Evolutionary conservation across 805 yeast species (phyloP), one percentile per base, ranked within the genome.

Genomic region (Candida takata): DNA sequence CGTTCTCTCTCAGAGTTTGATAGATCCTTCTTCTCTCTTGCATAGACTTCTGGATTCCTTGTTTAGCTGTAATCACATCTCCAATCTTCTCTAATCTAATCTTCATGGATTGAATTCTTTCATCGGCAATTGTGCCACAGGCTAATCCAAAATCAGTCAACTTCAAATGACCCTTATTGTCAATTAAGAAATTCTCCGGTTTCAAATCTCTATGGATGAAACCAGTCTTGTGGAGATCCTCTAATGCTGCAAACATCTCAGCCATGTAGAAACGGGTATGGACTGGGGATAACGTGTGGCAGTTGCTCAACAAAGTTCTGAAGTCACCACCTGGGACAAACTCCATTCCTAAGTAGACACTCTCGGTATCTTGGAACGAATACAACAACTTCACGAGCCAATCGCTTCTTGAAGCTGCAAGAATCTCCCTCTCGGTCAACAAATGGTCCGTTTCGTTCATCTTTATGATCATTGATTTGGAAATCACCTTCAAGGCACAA

Each of bases 291-390:
- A 92, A 66, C 39, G 83, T 84, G 24, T 95, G 95, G 6, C 97
- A 90, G 57, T 88, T 90, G 59, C 87, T 88, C 45, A 92, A 72
- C 41, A 92, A 64, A 1, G 98, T 92, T 55, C 99, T 79, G 66
- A 85, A 92, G 57, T 92, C 99, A 36, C 99, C 99, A 40, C 99
- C 99, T 8, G 99, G 97, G n/a, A 92, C 98, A 60, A 84, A 92
- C 58, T 92, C 98, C 99, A 92, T 92, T 3, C 98, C 98, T 53
- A 92, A 68, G 51, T 85, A 92, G 21, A 92, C 84, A 53, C 83
- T 84, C 43, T 84, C 88, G 0, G 79, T 61, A 61, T 92, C 97
- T 60, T 92, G 99, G 64, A 92, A 92, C 3, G 97, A 96, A 57
- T 92, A 92, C 40, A 86, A 69, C 34, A 92, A 68, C 60, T 87